Base-by-base conservation (phyloP, 73 alveolate species). In the Paramecium tetraurelia region DNA sequence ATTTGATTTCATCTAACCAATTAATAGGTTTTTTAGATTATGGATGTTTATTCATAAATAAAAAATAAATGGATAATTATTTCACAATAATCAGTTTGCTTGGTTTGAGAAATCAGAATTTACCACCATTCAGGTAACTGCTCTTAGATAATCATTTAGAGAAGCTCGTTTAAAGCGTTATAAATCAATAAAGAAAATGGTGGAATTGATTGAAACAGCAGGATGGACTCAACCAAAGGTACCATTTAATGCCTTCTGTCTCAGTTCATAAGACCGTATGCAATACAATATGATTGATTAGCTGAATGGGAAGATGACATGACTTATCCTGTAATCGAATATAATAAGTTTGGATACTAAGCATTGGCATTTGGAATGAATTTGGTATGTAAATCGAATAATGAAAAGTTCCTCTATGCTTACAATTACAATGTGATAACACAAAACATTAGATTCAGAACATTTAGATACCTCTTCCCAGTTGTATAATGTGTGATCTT, bases 251-350 rank as follows among this genome's bases (percentile, higher is more conserved):
- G 96, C 96, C 31, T 69, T 96, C 86, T 84, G 93, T 85, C 88
- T 96, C 43, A 94, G 95, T 69, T 97, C 98, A 93, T n/a, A 57
- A 58, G 98, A 96, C 84, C 94, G 92, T 89, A 89, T 40, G 57
- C 3, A 70, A 33, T 46, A 44, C 20, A 11, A 31, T 22, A 41
- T 44, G 44, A 29, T 70, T 58, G 40, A 20, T 5, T 71, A 89
- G 97, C 98, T 59, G 98, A 96, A 83, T 96, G 97, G 98, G 98
- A 96, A 59, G 98, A 96, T 88, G 97, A 96, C 69, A 96, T 96
- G 98, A 94, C 96, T 68, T 94, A 93, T 70, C 94, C 96, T 59
- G 94, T 93, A 63, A 95, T 96, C 31, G 96, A 94, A 77, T 92
- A 89, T 35, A 58, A 70, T 40, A 89, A 58, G 50, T 77, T 83